These are phyloP conservation scores for Microsporum ferrugineum DNA, from an alignment of 2,329 filamentous ascomycete species.

Conservation along the genomic window DNA sequence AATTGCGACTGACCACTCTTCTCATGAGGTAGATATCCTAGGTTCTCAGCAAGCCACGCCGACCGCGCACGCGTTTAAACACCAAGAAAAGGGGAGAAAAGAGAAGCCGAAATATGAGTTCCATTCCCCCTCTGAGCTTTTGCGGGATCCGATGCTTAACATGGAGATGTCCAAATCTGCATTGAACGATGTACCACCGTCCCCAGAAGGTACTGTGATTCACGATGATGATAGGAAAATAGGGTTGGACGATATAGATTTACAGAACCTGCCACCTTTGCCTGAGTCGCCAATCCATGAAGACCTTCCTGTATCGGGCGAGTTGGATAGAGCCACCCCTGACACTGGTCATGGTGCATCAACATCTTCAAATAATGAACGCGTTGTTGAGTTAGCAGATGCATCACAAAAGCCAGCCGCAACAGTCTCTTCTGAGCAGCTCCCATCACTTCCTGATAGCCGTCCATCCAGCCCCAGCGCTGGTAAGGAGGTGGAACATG, in stretches of 20 bases:
- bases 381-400: neutral
- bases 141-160: conserved; percentile 23
- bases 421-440: neutral
- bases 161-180: conserved; percentile 8
- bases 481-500: neutral
- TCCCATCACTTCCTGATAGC: conserved; percentile 15
- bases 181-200: conserved; percentile 20
- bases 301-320: neutral
- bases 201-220: conserved; percentile 23
- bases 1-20: conserved; percentile 27
- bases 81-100: conserved; percentile 22
- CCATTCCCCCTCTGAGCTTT: conserved; percentile 36
- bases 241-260: neutral
- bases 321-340: neutral
- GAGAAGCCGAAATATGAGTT: conserved; percentile 37
- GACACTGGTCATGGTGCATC: neutral
- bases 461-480: conserved; percentile 15
- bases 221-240: neutral
- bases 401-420: neutral
- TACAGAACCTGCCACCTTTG: conserved; percentile 8
- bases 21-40: conserved; percentile 37
- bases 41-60: conserved; percentile 59
- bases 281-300: conserved; percentile 6
- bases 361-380: neutral
- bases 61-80: conserved; percentile 44